Evolutionary conservation across 352 stramenopile genomes (phyloP).

Genomic region (Albugo laibachii): DNA sequence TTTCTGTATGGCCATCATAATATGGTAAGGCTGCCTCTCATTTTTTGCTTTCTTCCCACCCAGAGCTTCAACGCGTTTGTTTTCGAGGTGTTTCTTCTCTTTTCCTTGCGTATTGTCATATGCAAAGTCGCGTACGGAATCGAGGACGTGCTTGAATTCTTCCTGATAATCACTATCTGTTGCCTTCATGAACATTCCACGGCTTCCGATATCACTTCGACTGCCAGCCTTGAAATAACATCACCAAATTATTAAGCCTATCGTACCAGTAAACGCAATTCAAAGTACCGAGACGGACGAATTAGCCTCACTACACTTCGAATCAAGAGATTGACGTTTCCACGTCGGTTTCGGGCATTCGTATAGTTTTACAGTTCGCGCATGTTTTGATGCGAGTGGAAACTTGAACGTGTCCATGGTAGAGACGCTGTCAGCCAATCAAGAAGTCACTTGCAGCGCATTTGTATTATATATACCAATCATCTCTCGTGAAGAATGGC

Average conservation of each 20-base stretch:
- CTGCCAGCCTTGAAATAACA: conserved; percentile 2
- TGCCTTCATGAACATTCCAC: conserved; percentile 25
- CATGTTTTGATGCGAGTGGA: conserved; percentile 8
- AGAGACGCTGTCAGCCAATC: too few species aligned
- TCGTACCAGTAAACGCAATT: not conserved
- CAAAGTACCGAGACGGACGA: not conserved
- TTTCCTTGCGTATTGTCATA: conserved; percentile 42
- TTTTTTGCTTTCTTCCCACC: conserved; percentile 37
- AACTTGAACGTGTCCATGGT: too few species aligned
- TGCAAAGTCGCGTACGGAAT: conserved; percentile 49
- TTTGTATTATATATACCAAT: too few species aligned
- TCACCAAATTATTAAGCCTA: not conserved
- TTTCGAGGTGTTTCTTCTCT: conserved; percentile 53
- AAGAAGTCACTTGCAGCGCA: too few species aligned
- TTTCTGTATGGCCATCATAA: conserved; percentile 54
- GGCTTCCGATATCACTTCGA: not conserved
- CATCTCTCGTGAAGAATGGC: too few species aligned
- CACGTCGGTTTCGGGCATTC: conserved; percentile 51
- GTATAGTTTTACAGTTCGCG: conserved; percentile 32
- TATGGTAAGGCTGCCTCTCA: conserved; percentile 44
- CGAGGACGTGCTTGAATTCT: conserved; percentile 53
- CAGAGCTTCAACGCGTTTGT: conserved; percentile 48
- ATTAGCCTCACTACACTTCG: not conserved
- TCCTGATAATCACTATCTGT: conserved; percentile 28
- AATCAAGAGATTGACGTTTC: conserved; percentile 17